Evolutionary conservation across 345 rosid species (phyloP).

Genomic region (Populus alba): DNA sequence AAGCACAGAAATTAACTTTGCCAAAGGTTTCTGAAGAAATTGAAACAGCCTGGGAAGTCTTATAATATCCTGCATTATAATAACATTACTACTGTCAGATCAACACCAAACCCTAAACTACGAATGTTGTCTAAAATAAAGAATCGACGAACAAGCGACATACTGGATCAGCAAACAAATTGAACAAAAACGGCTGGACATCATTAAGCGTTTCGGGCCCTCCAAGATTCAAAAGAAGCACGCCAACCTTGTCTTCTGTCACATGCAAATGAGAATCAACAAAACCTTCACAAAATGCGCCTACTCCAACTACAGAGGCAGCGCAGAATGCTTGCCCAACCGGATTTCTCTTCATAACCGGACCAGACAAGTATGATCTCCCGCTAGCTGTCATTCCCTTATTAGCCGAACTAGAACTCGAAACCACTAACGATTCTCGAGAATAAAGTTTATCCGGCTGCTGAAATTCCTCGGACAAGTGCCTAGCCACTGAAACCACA

Average conservation of each 20-base stretch:
- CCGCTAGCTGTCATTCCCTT: conserved; percentile 8
- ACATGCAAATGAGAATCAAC: conserved; percentile 31
- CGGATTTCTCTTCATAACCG: conserved; percentile 35
- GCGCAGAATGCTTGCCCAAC: conserved; percentile 37
- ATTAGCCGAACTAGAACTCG: conserved; percentile 8
- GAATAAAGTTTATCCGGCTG: conserved; percentile 11
- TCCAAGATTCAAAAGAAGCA: conserved; percentile 83
- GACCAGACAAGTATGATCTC: conserved; percentile 10
- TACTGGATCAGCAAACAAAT: conserved; percentile 95
- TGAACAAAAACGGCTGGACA: conserved; percentile 83
- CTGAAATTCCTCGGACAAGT: conserved; percentile 16
- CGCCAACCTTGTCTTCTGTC: conserved; percentile 68
- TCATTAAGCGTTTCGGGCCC: conserved; percentile 83
- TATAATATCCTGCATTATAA: conserved; percentile 69
- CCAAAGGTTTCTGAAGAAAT: conserved; percentile 79
- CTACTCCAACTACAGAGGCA: conserved; percentile 27
- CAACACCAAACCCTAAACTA: background rate
- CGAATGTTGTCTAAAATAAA: background rate
- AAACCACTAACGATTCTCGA: conserved; percentile 14
- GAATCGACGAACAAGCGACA: conserved; percentile 1
- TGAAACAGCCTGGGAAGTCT: conserved; percentile 78
- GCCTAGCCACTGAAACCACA: conserved; percentile 15
- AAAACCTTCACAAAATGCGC: conserved; percentile 27
- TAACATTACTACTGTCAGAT: background rate
- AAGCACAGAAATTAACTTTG: conserved; percentile 69